phyloP scores from a whole-genome alignment of 2,329 filamentous ascomycete genomes.

The Colletotrichum gloeosporioides region DNA sequence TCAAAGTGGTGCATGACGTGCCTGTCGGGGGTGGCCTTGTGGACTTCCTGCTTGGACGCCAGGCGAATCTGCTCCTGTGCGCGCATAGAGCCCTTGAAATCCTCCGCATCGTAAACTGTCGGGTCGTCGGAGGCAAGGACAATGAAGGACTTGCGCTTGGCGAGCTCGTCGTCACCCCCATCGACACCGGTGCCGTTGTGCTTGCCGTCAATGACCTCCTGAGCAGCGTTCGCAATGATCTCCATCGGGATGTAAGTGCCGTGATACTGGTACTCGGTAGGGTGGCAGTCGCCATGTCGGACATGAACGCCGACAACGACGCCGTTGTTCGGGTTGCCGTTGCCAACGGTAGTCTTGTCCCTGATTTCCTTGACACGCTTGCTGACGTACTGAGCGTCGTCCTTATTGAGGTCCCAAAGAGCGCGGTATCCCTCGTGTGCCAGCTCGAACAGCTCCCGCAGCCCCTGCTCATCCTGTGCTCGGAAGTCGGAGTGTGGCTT shows the following conservation, averaged over 20 bases:
- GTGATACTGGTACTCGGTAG: slow-evolving; percentile 77
- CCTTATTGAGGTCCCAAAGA: slow-evolving; percentile 71
- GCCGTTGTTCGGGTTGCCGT: slow-evolving; percentile 52
- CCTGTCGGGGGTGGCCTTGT: slow-evolving; percentile 46
- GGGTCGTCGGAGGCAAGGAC: slow-evolving; percentile 84
- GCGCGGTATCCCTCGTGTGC: slow-evolving; percentile 74
- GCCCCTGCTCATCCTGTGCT: slow-evolving; percentile 35
- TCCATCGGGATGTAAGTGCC: slow-evolving; percentile 80
- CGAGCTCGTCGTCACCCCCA: slow-evolving; percentile 38
- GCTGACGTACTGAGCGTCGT: slow-evolving; percentile 70
- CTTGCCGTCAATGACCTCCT: slow-evolving; percentile 56
- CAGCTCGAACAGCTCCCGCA: slow-evolving; percentile 70
- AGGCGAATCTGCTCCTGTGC: slow-evolving; percentile 81
- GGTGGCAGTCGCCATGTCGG: slow-evolving; percentile 80
- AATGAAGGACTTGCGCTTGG: slow-evolving; percentile 51
- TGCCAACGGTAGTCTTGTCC: slow-evolving; percentile 45
- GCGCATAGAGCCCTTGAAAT: slow-evolving; percentile 61
- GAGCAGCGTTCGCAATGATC: slow-evolving; percentile 67
- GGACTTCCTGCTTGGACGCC: slow-evolving; percentile 63
- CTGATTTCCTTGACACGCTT: slow-evolving; percentile 63
- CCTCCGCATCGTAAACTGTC: slow-evolving; percentile 70
- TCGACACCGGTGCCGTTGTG: slow-evolving; percentile 45
- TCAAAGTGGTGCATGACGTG: slow-evolving; percentile 68
- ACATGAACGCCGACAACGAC: slow-evolving; percentile 76
- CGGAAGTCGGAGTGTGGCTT: slow-evolving; percentile 61